phyloP scores from a whole-genome alignment of 371 early-diverging fungal genomes.

The Apophysomyces sp. region DNA sequence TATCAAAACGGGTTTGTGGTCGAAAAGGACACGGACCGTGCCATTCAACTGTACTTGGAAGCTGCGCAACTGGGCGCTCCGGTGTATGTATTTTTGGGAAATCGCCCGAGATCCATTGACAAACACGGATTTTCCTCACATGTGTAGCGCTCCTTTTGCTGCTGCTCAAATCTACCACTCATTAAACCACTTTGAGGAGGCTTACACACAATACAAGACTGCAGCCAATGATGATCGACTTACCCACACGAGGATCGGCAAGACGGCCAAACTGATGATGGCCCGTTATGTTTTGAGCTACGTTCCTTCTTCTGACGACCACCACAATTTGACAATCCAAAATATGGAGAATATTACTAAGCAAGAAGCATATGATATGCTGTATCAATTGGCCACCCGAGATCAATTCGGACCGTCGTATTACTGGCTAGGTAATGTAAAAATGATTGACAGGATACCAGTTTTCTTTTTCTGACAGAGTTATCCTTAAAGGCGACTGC shows the following conservation, averaged over 20 bases:
- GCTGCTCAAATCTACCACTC: slow-evolving; percentile 41
- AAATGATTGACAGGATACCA: neutral
- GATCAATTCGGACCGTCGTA: slow-evolving; percentile 33
- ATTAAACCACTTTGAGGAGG: slow-evolving; percentile 32
- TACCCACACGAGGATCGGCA: slow-evolving; percentile 21
- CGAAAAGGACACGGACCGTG: slow-evolving; percentile 56
- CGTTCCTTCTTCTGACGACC: slow-evolving; percentile 17
- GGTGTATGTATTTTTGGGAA: slow-evolving; percentile 23
- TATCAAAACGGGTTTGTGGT: slow-evolving; percentile 55
- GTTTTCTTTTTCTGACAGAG: neutral
- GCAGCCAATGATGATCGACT: slow-evolving; percentile 33
- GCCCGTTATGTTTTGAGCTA: slow-evolving; percentile 44
- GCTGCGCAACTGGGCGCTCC: slow-evolving; percentile 37
- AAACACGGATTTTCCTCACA: neutral
- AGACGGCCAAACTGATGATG: slow-evolving; percentile 34
- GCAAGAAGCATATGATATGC: slow-evolving; percentile 25
- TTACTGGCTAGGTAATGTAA: slow-evolving; percentile 40
- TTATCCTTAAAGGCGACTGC: slow-evolving; percentile 31
- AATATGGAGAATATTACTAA: slow-evolving; percentile 7
- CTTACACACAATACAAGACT: slow-evolving; percentile 31
- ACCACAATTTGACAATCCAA: neutral
- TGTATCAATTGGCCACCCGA: slow-evolving; percentile 22
- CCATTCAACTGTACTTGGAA: slow-evolving; percentile 42
- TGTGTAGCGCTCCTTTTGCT: slow-evolving; percentile 42
- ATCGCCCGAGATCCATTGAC: neutral